A percentile compares a stretch with the other conserved stretches of the same genome.
phyloP scores from a whole-genome alignment of 169 alveolate genomes.

The Plasmodium berghei region DNA sequence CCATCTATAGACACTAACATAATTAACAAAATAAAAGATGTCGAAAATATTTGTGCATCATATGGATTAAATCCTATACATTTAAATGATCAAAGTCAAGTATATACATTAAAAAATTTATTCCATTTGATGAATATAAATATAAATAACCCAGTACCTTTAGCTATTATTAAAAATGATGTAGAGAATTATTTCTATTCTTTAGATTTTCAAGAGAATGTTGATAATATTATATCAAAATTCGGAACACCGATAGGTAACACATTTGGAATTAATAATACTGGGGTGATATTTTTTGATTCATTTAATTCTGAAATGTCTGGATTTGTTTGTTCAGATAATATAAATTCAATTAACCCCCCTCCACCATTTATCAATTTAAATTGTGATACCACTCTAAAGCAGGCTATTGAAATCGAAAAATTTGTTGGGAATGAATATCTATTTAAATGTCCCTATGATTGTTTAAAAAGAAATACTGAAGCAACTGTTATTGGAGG shows the following conservation, averaged over 20 bases:
- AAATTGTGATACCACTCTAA: constrained; percentile 83
- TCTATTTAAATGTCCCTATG: constrained; percentile 88
- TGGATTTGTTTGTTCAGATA: constrained; percentile 82
- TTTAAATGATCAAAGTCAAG: constrained; percentile 61
- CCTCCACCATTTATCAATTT: constrained; percentile 83
- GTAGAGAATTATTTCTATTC: constrained; percentile 57
- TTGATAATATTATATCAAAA: constrained; percentile 32
- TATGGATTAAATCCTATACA: constrained; percentile 80
- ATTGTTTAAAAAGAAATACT: constrained; percentile 86
- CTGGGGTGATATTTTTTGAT: constrained; percentile 79
- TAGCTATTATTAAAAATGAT: constrained; percentile 73
- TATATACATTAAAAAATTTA: constrained; percentile 40
- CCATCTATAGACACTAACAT: constrained; percentile 66
- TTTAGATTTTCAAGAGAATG: constrained; percentile 80
- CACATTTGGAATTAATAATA: constrained; percentile 78
- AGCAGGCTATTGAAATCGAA: constrained; percentile 82
- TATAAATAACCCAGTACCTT: constrained; percentile 78
- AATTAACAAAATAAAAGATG: constrained; percentile 68
- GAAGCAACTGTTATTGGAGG: constrained; percentile 87
- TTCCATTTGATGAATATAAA: constrained; percentile 63
- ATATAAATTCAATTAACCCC: constrained; percentile 79
- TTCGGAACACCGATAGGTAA: constrained; percentile 73
- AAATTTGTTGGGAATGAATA: constrained; percentile 86
- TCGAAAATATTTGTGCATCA: constrained; percentile 69
- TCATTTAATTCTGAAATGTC: constrained; percentile 83